Evolutionary conservation across 192 early-diverging fungal species (phyloP), one percentile per base, ranked within the genome.

Genomic region (Spizellomyces sp.): DNA sequence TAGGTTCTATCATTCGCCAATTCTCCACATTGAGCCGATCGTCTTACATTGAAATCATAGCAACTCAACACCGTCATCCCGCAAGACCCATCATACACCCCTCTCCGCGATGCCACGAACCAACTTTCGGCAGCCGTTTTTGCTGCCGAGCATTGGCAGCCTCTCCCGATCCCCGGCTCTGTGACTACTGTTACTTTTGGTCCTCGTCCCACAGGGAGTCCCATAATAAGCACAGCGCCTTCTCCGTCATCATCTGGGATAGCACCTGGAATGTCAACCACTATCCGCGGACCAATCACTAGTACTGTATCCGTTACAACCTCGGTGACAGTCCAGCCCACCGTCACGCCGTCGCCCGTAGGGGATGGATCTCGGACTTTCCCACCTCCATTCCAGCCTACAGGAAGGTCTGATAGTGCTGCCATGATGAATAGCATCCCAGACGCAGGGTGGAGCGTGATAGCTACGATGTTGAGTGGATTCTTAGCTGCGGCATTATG

Each of bases 101-200:
- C 70, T 5, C 62, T 72, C 5, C 5, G 46, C 6, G 60, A 63
- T 36, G 60, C 48, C 48, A 41, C 46, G 10, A 14, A 9, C 62
- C 62, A 72, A 9, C 60, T 72, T 6, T n/a, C 47, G 8, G 42
- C n/a, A 8, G 60, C 70, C 19, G 70, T 64, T 6, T 14, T n/a
- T 2, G 70, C 60, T 41, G 21, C 60, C 14, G 41, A 56, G 1
- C 17, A 48, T 60, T 48, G 19, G 14, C 19, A 55, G 9, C 60
- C 70, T 10, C 17, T 57, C 19, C 47, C 62, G 5, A n/a, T 57
- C 12, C 70, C 70, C n/a, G 58, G 42, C 44, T 59, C 68, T 43
- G 55, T 70, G 19, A 17, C 10, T 19, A 70, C 69, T 50, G 61
- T 64, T 21, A 72, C 70, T 9, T 72, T 72, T 64, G 70, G 46